phyloP scores from a whole-genome alignment of 139 green algal species.

The Deuterostichococcus epilithicus region DNA sequence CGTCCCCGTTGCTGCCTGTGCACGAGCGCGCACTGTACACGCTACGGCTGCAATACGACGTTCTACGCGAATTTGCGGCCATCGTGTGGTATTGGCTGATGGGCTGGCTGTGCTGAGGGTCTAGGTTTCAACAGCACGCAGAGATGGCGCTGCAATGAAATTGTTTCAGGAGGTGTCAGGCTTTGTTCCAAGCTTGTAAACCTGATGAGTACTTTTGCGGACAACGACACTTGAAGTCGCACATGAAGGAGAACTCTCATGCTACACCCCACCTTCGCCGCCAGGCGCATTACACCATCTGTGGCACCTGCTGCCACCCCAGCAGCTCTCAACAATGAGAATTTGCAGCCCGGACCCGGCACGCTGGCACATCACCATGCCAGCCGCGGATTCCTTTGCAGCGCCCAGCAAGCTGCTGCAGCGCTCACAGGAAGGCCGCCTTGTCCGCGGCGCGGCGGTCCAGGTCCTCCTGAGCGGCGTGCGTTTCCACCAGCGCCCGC shows the following conservation, averaged over 20 bases:
- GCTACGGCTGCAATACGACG: background rate
- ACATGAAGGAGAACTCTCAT: background rate
- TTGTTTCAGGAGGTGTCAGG: background rate
- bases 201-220: background rate
- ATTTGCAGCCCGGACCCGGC: too few relatives aligned
- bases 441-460: background rate
- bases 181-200: background rate
- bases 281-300: too few relatives aligned
- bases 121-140: background rate
- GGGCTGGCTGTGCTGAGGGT: background rate
- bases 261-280: too few relatives aligned
- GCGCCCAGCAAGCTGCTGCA: too few relatives aligned
- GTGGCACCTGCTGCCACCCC: too few relatives aligned
- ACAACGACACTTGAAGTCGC: background rate
- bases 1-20: background rate
- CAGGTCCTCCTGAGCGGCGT: slow-evolving; percentile 10
- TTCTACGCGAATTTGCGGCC: slow-evolving; percentile 2
- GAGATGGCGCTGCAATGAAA: background rate
- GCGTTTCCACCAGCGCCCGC: slow-evolving; percentile 35
- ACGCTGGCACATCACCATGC: too few relatives aligned
- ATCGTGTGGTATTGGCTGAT: background rate
- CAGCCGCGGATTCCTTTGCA: too few relatives aligned
- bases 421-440: slow-evolving; percentile 8
- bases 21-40: background rate
- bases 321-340: too few relatives aligned